These are phyloP conservation scores for Bipolaris gigantea DNA, from an alignment of 2,329 filamentous ascomycete species.

Conservation along the genomic window DNA sequence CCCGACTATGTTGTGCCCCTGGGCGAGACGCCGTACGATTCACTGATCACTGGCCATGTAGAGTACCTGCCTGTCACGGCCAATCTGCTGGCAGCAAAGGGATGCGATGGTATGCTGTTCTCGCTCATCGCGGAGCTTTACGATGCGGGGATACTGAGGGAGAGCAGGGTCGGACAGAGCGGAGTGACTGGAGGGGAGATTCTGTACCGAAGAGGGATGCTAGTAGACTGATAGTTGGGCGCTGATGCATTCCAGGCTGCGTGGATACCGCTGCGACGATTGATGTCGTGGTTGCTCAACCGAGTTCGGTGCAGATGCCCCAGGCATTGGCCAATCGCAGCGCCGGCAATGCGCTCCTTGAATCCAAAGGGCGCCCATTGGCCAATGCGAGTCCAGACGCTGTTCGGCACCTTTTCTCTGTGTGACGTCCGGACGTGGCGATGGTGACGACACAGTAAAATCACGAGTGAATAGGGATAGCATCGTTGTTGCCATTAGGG, in stretches of 20 bases:
- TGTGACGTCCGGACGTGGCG: background rate
- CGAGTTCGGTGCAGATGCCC: background rate
- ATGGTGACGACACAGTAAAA: constrained; percentile 13
- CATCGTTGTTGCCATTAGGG: background rate
- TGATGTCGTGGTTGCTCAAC: background rate
- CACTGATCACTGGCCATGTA: constrained; percentile 52
- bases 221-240: background rate
- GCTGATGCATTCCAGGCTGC: background rate
- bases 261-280: background rate
- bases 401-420: background rate
- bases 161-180: constrained; percentile 50
- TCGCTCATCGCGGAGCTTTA: constrained; percentile 57
- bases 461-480: background rate
- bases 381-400: background rate
- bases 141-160: constrained; percentile 52
- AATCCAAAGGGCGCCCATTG: background rate
- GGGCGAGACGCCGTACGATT: constrained; percentile 50
- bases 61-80: constrained; percentile 62
- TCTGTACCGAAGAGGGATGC: constrained; percentile 31
- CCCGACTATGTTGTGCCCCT: constrained; percentile 53
- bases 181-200: constrained; percentile 47
- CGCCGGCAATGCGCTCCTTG: background rate
- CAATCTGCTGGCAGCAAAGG: constrained; percentile 60
- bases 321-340: constrained; percentile 1
- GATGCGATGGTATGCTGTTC: constrained; percentile 63